Evolutionary conservation across 495 filamentous ascomycete genomes (phyloP), one percentile per base, ranked within the genome.

Genomic region (Polyplosphaeria fusca): DNA sequence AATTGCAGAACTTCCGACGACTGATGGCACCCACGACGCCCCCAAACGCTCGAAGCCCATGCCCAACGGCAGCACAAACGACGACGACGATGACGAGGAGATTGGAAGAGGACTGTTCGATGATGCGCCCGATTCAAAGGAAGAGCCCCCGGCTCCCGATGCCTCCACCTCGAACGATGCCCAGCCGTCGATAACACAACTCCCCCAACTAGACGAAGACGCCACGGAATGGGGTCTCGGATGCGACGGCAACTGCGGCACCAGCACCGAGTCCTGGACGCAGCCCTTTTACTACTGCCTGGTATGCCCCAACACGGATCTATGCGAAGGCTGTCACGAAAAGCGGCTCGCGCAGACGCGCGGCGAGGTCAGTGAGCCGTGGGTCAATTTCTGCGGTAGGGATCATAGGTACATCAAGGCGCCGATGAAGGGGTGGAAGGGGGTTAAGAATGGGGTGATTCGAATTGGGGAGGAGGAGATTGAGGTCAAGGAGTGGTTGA

Each of bases 371-470:
- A 2, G 18, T 13, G 2, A 14, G 14, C 35, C 47, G 20, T 57
- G 35, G 50, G 19, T 5, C 28, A 35, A 23, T 16, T 61, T 53
- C 18, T 67, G 65, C 45, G 52, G 44, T 1, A 43, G 54, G 20
- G 39, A 56, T 27, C 66, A 68, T 47, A 41, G 51, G 13, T 67
- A 66, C 40, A 57, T 68, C 47, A 60, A 56, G 37, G 51, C 23
- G 3, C 66, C 66, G 13, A 55, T 68, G 23, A 51, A 66, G 47
- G 66, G 66, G 3, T 68, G 66, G 66, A 49, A 50, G 25, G 66
- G 66, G n/a, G 42, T 64, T 24, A 66, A 66, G 40, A 48, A 68
- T 40, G 66, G 66, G 4, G 45, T 54, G 19, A 52, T 68, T 47
- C 39, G 39, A 20, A 54, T 66, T 43, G 65, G 45, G 0, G 64